Base-by-base conservation (phyloP, 257 asterid genomes). In the Solanum piurae region DNA sequence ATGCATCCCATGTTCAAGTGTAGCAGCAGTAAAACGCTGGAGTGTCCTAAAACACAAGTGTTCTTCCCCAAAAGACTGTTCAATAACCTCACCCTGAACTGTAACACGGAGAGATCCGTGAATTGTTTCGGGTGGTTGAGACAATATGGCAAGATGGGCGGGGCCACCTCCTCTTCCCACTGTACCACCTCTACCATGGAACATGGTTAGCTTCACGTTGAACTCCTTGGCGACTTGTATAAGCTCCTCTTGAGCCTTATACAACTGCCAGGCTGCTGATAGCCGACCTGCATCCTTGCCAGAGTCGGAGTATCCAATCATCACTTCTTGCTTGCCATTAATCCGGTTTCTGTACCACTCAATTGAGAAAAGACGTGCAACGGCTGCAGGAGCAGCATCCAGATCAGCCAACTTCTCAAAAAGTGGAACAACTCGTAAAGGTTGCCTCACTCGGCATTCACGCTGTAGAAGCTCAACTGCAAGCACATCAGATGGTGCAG, bases 81-180 rank as follows among this genome's bases (percentile, higher is more conserved):
- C 94, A 72, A 93, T 92, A 68, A 93, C 94, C 88, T 93, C 95
- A 33, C 95, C 95, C 68, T 93, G 95, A 82, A 91, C 92, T 0
- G 95, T 93, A 55, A 92, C 94, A 49, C 95, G 95, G 12, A 93
- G 92, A 64, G 91, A 87, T 44, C 95, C 95, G 36, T 93, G 91
- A 52, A 93, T 84, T 42, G 95, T 91, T 27, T 92, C 95, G 0
- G 95, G 95, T 38, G 95, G 95, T 71, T 93, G 95, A 86, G 95
- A 93, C 84, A 91, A 87, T 87, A 93, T 93, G 72, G 95, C 95
- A 88, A 93, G 95, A 88, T 93, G 93, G 5, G 95, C 90, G 18
- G 95, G 95, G 33, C 95, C 95, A 55, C 95, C 95, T 55, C 94
- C 95, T 87, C 95, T 73, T 75, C 95, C 95, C 25, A 93, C 94